Evolutionary conservation across 768 basidiomycete species (phyloP), one percentile per base, ranked within the genome.

Genomic region (Baorangia bicolor): DNA sequence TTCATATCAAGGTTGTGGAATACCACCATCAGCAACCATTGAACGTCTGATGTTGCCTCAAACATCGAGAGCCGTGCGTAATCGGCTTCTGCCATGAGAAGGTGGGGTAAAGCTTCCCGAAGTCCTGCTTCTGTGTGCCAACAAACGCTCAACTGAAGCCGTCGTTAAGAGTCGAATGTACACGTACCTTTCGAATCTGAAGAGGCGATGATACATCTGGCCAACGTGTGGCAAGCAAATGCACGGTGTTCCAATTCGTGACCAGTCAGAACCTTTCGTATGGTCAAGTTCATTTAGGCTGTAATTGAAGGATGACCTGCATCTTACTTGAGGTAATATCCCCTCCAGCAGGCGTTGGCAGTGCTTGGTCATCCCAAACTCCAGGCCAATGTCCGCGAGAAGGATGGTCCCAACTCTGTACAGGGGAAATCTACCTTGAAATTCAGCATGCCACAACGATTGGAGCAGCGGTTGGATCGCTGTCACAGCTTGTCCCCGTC

Each of bases 401-500:
- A 92, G 67, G 56, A 88, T 78, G 31, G 88, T 78, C 1, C 82
- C 86, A 4, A 83, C 81, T 53, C 92, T 79, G 64, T 93, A 90
- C 23, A 84, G 68, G 16, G 78, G 77, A 63, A 85, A 81, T 52
- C 86, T 81, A 50, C 84, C 82, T 51, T 90, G 81, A 65, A 90
- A 90, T 69, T 94, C 90, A 0, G 91, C 83, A 55, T 88, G 79
- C 89, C 91, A 93, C 35, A 93, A 68, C 2, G 87, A 82, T 53
- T 79, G 83, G 27, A 94, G 73, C 25, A 94, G 74, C 39, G 82
- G 81, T 28, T 90, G 84, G 18, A 91, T 78, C 2, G 82, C 76
- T 23, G 78, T 75, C 21, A 84, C 75, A 9, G 81, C 81, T 73
- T 92, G 86, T 53, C 84, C 84, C 27, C 74, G 78, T 66, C 82